Evolutionary conservation across 2,329 filamentous ascomycete species (phyloP), one percentile per base, ranked within the genome.

Genomic region (Chaetomiaceae sp.): DNA sequence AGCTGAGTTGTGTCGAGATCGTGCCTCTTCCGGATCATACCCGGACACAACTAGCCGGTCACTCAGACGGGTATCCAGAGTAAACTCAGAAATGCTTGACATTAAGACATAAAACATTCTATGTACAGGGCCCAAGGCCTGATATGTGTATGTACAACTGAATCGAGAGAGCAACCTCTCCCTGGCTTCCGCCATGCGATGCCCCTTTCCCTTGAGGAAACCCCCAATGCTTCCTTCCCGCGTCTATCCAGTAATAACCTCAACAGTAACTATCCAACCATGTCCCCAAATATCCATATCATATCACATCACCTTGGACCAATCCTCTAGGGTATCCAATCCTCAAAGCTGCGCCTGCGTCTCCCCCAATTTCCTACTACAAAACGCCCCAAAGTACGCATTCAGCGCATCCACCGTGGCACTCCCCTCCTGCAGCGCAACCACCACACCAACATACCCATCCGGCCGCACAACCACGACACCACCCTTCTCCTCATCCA

Each of bases 401-500:
- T 96, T 89, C 62, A 96, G 72, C 15, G 85, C 89, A 63, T 95
- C 88, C 0, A 89, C 83, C 0, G 91, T 96, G 15, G 83, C 89
- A 53, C 72, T 82, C 0, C 91, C 91, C 68, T 92, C 86, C 1
- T 81, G 84, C 20, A 96, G 73, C 62, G 78, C 78, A 11, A 88
- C 81, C 4, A 91, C 87, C 57, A 89, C 79, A 20, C 87, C 89
- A 25, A 96, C 86, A 68, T 96, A 94, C 7, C 90, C 90, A 68
- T 96, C 91, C 0, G 91, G 91, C 40, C 91, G 75, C 7, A 95
- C 88, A 9, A 96, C 87, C 1, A 95, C 85, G 2, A 96, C 81
- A 53, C 87, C 90, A 11, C 90, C 90, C 57, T 75, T 79, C 57
- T 88, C 82, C 64, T 86, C 75, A 59, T 87, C 80, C 23, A 96